Percentiles rank a stretch among this genome's conserved stretches.
These are phyloP conservation scores for Cokeromyces recurvatus DNA, from an alignment of 371 early-diverging fungal genomes.

Conservation along the genomic window DNA sequence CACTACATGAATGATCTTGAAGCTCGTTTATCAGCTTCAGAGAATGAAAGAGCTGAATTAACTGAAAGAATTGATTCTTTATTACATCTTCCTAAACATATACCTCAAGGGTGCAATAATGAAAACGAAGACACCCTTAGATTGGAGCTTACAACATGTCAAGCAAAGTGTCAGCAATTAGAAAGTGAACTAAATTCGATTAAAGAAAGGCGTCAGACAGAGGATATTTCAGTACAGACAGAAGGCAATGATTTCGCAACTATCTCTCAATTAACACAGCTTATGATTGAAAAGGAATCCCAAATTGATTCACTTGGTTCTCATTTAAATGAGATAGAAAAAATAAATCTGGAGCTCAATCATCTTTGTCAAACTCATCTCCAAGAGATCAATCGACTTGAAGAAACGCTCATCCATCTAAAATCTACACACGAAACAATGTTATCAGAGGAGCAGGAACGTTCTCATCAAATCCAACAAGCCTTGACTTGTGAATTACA, in stretches of 20 bases:
- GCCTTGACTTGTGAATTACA: conserved; percentile 12
- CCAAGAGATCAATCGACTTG: conserved; percentile 14
- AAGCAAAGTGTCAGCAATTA: too few relatives aligned
- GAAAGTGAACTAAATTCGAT: too few relatives aligned
- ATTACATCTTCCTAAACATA: too few relatives aligned
- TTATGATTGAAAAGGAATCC: conserved; percentile 10
- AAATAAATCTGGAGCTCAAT: conserved; percentile 15
- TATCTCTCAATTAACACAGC: too few relatives aligned
- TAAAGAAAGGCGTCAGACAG: too few relatives aligned
- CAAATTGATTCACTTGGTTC: conserved; percentile 16
- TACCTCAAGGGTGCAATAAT: too few relatives aligned
- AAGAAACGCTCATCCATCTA: conserved; percentile 3
- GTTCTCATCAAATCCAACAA: background rate
- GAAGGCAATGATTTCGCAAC: too few relatives aligned
- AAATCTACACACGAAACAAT: conserved; percentile 3
- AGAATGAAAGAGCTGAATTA: conserved; percentile 9
- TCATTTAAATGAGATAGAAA: conserved; percentile 21
- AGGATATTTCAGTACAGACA: too few relatives aligned
- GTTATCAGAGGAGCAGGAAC: conserved; percentile 1
- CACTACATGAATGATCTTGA: conserved; percentile 46
- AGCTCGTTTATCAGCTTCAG: conserved; percentile 16
- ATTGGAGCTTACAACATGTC: too few relatives aligned
- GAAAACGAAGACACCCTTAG: too few relatives aligned
- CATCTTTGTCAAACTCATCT: conserved; percentile 18
- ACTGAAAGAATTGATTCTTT: conserved; percentile 5